Percentiles rank a stretch among this genome's conserved stretches.
Evolutionary conservation across 805 yeast species (phyloP).

Genomic region (Saccharomycopsis fibuligera): DNA sequence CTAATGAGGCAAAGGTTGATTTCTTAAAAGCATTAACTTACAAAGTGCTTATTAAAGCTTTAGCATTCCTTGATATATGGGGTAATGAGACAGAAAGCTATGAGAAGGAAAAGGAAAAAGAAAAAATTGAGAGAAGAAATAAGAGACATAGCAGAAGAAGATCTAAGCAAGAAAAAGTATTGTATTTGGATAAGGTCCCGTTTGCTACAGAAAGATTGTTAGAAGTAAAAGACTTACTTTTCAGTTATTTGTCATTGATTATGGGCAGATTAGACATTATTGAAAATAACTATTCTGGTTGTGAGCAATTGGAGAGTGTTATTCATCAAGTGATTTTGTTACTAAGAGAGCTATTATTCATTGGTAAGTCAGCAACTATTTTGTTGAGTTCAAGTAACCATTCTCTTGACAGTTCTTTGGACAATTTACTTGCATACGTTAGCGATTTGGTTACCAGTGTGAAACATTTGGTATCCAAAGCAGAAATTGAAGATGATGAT

Average conservation of each 20-base stretch:
- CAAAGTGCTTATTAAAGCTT: constrained; percentile 61
- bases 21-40: constrained; percentile 56
- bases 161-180: constrained; percentile 35
- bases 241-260: constrained; percentile 57
- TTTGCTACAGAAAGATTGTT: constrained; percentile 54
- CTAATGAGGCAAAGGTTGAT: constrained; percentile 50
- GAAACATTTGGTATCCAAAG: constrained; percentile 52
- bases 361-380: constrained; percentile 38
- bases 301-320: constrained; percentile 58
- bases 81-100: constrained; percentile 50
- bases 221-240: constrained; percentile 55
- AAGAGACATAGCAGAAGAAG: constrained; percentile 23
- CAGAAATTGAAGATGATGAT: constrained; percentile 27
- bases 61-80: constrained; percentile 66
- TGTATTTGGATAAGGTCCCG: constrained; percentile 49
- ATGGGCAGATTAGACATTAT: constrained; percentile 74
- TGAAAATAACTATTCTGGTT: constrained; percentile 66
- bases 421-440: constrained; percentile 50
- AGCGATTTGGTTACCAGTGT: constrained; percentile 62
- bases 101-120: constrained; percentile 26
- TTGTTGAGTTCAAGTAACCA: constrained; percentile 11
- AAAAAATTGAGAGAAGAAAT: constrained; percentile 21
- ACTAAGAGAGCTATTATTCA: constrained; percentile 55
- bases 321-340: constrained; percentile 64
- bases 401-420: constrained; percentile 41